Base-by-base conservation (phyloP, 179 eudicot species). In the Carnegiea gigantea region DNA sequence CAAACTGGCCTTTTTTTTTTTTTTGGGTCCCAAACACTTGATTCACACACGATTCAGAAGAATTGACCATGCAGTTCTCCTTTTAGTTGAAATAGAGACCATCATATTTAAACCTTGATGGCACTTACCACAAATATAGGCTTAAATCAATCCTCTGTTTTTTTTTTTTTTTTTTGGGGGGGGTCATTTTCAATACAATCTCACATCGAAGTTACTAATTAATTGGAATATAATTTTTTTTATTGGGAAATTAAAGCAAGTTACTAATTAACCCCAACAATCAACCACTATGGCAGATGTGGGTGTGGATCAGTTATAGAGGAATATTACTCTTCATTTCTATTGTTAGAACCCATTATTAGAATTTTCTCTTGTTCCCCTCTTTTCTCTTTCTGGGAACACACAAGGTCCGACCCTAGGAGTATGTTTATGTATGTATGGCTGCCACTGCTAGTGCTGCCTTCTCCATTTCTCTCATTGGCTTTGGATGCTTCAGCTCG, bases 281-380 rank as follows among this genome's bases (percentile, higher is more conserved):
- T 80, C 82, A 84, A 85, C 82, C 62, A 84, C 84, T 81, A 78
- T 81, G 79, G 76, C 84, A 78, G 84, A 85, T 78, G 12, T 57
- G 6, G 26, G 3, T 9, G n/a, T 11, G 15, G 15, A 5, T 40
- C 43, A 40, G 3, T 40, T 40, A 21, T 60, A 26, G 67, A 60
- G 26, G 12, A 60, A 79, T 26, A 33, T 40, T 51, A 57, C 46
- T 59, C 26, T 15, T 72, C 77, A 20, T 38, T 48, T 48, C 51
- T 48, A 72, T 65, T 44, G 15, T 71, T 46, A 14, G 8, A 40
- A 48, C 51, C 28, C 43, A 70, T 71, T n/a, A 26, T 68, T 67
- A 46, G 77, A 57, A 57, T 44, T 80, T 65, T 48, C 65, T 36
- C 21, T 71, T 51, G 36, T 77, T 60, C 26, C 76, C 80, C 57